These are phyloP conservation scores for Graphiopsis chlorocephala DNA, from an alignment of 2,329 filamentous ascomycete species.

Conservation along the genomic window DNA sequence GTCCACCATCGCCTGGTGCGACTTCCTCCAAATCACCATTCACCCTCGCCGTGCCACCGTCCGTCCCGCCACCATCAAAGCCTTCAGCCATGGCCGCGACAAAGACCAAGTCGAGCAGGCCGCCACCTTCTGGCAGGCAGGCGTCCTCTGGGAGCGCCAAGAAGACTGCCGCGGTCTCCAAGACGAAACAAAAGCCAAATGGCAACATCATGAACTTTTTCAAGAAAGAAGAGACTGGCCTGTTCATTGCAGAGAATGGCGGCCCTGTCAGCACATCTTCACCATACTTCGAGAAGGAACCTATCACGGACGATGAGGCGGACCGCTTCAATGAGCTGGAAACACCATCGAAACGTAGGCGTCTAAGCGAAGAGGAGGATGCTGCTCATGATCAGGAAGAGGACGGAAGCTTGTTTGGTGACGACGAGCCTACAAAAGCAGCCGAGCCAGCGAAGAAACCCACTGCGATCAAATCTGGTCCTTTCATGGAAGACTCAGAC, in stretches of 20 bases:
- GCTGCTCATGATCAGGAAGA: constrained; percentile 28
- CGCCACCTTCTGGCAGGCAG: constrained; percentile 28
- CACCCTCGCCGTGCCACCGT: constrained; percentile 31
- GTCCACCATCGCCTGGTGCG: constrained; percentile 51
- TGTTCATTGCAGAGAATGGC: constrained; percentile 37
- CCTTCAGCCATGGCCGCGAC: constrained; percentile 27
- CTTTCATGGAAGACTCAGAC: constrained; percentile 71
- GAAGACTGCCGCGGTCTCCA: constrained; percentile 33
- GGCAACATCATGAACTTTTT: constrained; percentile 55
- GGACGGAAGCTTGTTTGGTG: constrained; percentile 4
- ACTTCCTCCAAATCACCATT: constrained; percentile 30
- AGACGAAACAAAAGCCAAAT: constrained; percentile 44
- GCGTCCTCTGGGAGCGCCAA: constrained; percentile 32
- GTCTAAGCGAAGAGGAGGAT: constrained; percentile 13
- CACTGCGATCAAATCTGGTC: constrained; percentile 44
- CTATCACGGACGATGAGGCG: constrained; percentile 24
- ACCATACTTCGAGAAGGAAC: constrained; percentile 21
- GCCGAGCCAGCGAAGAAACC: neutral
- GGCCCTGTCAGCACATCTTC: constrained; percentile 4
- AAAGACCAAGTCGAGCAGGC: constrained; percentile 28
- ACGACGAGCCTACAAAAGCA: neutral
- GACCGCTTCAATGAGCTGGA: constrained; percentile 44
- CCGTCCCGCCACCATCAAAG: constrained; percentile 27
- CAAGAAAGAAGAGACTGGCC: constrained; percentile 42
- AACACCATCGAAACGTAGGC: constrained; percentile 1